Conservation (phyloP, 257 asterid species). For the Ophiorrhiza pumila region DNA sequence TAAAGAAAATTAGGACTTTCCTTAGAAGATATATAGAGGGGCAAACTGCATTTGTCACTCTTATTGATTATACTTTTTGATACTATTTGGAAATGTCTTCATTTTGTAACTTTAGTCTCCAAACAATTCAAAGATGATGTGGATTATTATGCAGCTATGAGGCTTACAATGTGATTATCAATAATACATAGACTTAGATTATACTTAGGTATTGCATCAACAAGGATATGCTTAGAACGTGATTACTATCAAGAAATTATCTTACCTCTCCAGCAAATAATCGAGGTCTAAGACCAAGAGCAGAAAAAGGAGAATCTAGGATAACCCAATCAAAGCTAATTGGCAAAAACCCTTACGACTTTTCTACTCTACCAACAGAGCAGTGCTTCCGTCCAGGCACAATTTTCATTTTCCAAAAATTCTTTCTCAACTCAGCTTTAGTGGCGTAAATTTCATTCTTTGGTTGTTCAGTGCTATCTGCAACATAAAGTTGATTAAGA, state of each 20-base stretch:
- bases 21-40: too few relatives aligned
- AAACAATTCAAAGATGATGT: not conserved
- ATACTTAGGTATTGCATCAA: too few relatives aligned
- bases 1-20: constrained; percentile 1
- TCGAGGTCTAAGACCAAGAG: constrained; percentile 94
- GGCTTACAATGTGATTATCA: too few relatives aligned
- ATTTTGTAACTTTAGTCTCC: not conserved
- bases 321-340: constrained; percentile 83
- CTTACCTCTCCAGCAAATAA: constrained; percentile 82
- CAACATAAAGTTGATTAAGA: too few relatives aligned
- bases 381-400: constrained; percentile 71
- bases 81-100: too few relatives aligned
- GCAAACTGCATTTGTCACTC: too few relatives aligned
- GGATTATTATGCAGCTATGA: not conserved
- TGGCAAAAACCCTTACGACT: constrained; percentile 70
- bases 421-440: constrained; percentile 56
- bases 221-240: not conserved
- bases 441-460: constrained; percentile 37
- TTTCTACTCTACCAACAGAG: constrained; percentile 68
- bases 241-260: constrained; percentile 10
- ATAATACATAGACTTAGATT: too few relatives aligned
- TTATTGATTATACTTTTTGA: too few relatives aligned
- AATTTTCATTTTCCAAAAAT: constrained; percentile 54
- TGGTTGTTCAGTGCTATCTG: too few relatives aligned
- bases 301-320: constrained; percentile 99